Base-by-base conservation (phyloP, 345 rosid species). In the Luvunga scandens region DNA sequence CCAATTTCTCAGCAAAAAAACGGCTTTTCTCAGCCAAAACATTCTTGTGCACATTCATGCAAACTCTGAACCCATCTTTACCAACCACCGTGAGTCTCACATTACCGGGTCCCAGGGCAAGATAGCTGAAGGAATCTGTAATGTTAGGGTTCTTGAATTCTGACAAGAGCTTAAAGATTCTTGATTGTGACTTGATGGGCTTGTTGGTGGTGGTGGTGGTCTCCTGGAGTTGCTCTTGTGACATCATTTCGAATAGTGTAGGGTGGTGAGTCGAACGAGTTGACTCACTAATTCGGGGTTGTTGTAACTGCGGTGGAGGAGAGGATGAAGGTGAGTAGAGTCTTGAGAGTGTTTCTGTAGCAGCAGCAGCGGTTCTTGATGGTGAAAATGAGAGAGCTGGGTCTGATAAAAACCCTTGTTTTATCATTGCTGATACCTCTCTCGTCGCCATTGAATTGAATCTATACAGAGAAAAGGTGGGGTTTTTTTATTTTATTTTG, bases 231-330 rank as follows among this genome's bases (percentile, higher is more conserved):
- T 91, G 91, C 81, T 95, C 98, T 62, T 89, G 94, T 0, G 99
- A 91, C 98, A 95, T 95, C 94, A 93, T 95, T n/a, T 95, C 93
- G 81, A 88, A 91, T 74, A 95, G 97, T 50, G 97, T 78, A 31
- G 71, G 42, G 48, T 75, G 71, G 63, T 65, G 62, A 9, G 48
- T 22, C n/a, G 75, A 31, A 31, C 31, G 78, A 18, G 71, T 55
- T 12, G 79, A 57, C 66, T 78, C 82, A 25, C 68, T 61, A 19
- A 75, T 2, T 14, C 74, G 84, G 55, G 82, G 25, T 5, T 82
- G 78, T 24, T 57, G 33, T 18, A 66, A 69, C 4, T 38, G 56
- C 45, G 77, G 82, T 21, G 90, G 87, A 14, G 91, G 88, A 7
- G 94, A 79, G 5, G 87, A 71, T 66, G 89, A 59, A 12, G 89